These are phyloP conservation scores for Cenchrus fungigraminus DNA, from an alignment of 176 grass and related monocot genomes.

Conservation along the genomic window DNA sequence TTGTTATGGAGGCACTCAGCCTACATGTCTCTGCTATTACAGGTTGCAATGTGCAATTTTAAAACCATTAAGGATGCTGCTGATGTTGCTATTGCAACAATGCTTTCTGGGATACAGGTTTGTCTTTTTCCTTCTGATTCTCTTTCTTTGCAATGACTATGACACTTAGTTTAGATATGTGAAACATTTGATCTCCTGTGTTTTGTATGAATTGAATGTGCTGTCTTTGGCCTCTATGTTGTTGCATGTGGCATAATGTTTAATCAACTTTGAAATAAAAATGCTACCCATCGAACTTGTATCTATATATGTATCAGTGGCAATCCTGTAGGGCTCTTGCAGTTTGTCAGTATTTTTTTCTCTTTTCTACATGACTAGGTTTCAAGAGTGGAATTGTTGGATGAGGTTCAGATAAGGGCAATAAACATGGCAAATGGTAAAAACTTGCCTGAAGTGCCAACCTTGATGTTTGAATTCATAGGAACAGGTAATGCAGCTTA, in stretches of 20 bases:
- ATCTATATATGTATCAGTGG: not conserved
- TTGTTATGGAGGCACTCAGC: conserved; percentile 21
- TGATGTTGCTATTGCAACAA: conserved; percentile 97
- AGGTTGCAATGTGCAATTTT: conserved; percentile 99
- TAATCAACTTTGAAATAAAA: conserved; percentile 13
- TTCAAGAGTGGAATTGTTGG: conserved; percentile 92
- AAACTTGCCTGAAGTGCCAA: conserved; percentile 85
- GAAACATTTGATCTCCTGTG: conserved; percentile 9
- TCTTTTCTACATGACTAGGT: conserved; percentile 61
- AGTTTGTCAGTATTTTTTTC: conserved; percentile 29
- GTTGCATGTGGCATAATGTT: not conserved
- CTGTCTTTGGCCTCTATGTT: conserved; percentile 10
- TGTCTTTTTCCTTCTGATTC: conserved; percentile 30
- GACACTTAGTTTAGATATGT: not conserved
- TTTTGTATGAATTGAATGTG: conserved; percentile 4
- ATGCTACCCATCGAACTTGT: conserved; percentile 18
- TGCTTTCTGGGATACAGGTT: conserved; percentile 99
- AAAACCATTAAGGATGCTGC: conserved; percentile 90
- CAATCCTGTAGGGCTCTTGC: conserved; percentile 7
- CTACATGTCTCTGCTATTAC: conserved; percentile 39
- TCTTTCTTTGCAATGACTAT: conserved; percentile 18
- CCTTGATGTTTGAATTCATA: conserved; percentile 99
- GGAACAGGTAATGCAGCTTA: conserved; percentile 75
- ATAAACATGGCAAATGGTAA: conserved; percentile 93
- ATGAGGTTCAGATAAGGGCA: conserved; percentile 98